Base-by-base conservation (phyloP, 139 green algal genomes). In the Asterochloris sp. region DNA sequence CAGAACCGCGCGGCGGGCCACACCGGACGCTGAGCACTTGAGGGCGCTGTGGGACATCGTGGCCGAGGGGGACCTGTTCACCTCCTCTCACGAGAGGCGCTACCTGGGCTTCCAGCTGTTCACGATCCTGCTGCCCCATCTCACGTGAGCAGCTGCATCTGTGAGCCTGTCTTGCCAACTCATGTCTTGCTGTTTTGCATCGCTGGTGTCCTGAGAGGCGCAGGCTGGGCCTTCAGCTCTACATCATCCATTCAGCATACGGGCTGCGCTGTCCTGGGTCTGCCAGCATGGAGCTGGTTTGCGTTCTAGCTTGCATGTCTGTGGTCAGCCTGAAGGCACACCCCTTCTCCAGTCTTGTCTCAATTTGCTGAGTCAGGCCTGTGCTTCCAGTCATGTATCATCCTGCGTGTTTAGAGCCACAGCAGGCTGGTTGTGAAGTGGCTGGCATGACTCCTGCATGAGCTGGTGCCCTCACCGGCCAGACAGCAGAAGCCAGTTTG, bases 31-130 rank as follows among this genome's bases (percentile, higher is more conserved):
- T 38, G 71, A 78, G 54, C 79, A 87, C 77, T 76, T 92, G 63
- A 88, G 90, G 71, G 77, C 82, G 10, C 86, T 97, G 71, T 95
- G 91, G 92, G 13, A 61, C 8, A 21, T 75, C 0, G 89, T 93
- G 29, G 90, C 92, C 19, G 91, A 92, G 67, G 84, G 81, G n/a
- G 87, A 89, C 15, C 86, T 94, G 62, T 79, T 94, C 62, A 62
- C 84, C 17, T 87, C 80, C 24, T 90, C 83, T 23, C 91, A 95
- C 68, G 92, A 95, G 86, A 89, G 91, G 74, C 93, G 92, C 85
- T 90, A 87, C 69, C 88, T 97, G 47, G 92, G 81, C 69, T 87
- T 97, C 64, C 89, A 91, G 86, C 89, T 97, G 27, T 94, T 97
- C 77, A 83, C 82, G 66, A 76, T 90, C 26, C 69, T 95, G 77